Percentiles rank a stretch among this genome's conserved stretches.
Evolutionary conservation across 768 basidiomycete species (phyloP).

Genomic region (Crassisporium funariophilum): DNA sequence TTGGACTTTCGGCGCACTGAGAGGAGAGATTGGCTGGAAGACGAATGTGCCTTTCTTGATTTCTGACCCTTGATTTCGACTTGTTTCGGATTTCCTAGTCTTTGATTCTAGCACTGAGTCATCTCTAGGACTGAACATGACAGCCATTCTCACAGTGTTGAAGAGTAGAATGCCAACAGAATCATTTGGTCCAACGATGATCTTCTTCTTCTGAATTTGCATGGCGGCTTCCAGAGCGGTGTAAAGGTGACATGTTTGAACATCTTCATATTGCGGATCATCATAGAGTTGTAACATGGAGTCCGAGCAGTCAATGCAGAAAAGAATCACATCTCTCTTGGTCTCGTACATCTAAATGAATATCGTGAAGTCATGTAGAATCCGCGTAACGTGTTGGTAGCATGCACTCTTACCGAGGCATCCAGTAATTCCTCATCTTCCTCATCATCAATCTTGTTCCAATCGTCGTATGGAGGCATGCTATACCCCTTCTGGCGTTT

Average conservation of each 20-base stretch:
- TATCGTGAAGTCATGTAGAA: conserved; percentile 1
- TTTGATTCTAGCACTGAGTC: conserved; percentile 22
- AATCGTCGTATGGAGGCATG: conserved; percentile 78
- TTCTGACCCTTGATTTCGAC: conserved; percentile 47
- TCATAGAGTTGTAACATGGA: conserved; percentile 82
- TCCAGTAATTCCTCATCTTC: conserved; percentile 85
- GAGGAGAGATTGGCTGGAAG: conserved; percentile 73
- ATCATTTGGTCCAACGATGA: conserved; percentile 86
- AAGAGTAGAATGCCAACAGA: conserved; percentile 89
- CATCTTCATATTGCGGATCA: conserved; percentile 64
- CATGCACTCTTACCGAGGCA: conserved; percentile 47
- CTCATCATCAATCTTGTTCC: conserved; percentile 79
- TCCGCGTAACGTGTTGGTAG: neutral
- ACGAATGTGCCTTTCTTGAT: conserved; percentile 72
- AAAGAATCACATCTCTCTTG: conserved; percentile 86
- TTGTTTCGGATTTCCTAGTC: conserved; percentile 44
- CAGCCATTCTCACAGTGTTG: conserved; percentile 72
- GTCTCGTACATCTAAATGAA: conserved; percentile 64
- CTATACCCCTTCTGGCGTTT: neutral
- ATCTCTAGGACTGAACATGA: neutral
- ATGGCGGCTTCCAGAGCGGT: conserved; percentile 81
- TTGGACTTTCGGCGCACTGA: conserved; percentile 83
- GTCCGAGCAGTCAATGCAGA: conserved; percentile 91
- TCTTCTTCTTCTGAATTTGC: conserved; percentile 88
- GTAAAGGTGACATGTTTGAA: conserved; percentile 75